phyloP scores from a whole-genome alignment of 352 stramenopile species.

The Phytopythium aichiense region DNA sequence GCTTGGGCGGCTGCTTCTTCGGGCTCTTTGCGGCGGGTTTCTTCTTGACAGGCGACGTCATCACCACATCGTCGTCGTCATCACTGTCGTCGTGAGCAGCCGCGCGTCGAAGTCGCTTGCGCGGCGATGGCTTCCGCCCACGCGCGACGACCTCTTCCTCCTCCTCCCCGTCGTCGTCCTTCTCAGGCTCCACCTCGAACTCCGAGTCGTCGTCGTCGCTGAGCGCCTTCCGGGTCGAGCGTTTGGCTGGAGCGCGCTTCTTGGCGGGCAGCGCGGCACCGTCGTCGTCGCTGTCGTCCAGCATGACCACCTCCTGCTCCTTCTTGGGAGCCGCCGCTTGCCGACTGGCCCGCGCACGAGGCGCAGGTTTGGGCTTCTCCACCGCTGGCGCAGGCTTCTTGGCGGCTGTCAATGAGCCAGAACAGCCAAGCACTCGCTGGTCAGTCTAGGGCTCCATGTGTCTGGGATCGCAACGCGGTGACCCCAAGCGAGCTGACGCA shows the following conservation, averaged over 20 bases:
- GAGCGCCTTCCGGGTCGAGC: constrained; percentile 19
- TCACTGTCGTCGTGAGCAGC: constrained; percentile 23
- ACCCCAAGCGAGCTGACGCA: constrained; percentile 1
- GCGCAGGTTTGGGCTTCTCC: constrained; percentile 31
- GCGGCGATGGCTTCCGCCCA: constrained; percentile 10
- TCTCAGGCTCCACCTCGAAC: constrained; percentile 28
- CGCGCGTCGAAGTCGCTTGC: constrained; percentile 32
- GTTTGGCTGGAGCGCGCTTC: constrained; percentile 18
- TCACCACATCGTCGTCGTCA: constrained; percentile 14
- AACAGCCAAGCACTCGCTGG: neutral
- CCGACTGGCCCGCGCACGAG: constrained; percentile 16
- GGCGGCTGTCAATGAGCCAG: neutral
- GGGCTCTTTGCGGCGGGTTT: constrained; percentile 3
- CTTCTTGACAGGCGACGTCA: constrained; percentile 10
- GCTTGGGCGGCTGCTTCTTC: constrained; percentile 11
- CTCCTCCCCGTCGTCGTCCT: constrained; percentile 4
- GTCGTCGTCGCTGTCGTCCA: constrained; percentile 50
- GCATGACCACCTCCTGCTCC: constrained; percentile 45
- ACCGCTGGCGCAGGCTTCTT: constrained; percentile 21
- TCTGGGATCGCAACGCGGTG: neutral
- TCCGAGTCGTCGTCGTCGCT: constrained; percentile 31
- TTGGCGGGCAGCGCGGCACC: constrained; percentile 7
- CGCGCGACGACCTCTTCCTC: constrained; percentile 8
- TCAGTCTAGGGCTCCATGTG: neutral
- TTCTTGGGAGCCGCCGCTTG: constrained; percentile 30